phyloP scores from a whole-genome alignment of 2,329 filamentous ascomycete genomes.

The Cercospora sp. region DNA sequence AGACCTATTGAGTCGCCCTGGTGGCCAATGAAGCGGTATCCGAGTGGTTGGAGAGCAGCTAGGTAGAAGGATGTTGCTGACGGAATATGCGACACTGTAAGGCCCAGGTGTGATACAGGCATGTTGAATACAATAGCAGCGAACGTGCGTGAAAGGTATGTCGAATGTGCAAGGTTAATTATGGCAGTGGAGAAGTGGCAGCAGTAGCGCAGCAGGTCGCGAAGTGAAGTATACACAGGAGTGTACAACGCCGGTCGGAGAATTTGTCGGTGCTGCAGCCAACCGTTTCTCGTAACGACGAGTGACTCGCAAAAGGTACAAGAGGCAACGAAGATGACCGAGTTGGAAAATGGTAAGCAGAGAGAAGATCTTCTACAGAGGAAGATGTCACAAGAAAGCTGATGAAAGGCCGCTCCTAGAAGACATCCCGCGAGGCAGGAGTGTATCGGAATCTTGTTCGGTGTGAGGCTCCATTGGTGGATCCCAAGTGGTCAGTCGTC shows the following conservation, averaged over 20 bases:
- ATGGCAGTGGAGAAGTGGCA: constrained; percentile 21
- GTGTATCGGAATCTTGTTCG: constrained; percentile 19
- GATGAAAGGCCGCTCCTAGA: constrained; percentile 11
- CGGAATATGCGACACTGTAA: constrained; percentile 74
- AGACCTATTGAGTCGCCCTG: constrained; percentile 63
- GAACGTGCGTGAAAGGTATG: constrained; percentile 1
- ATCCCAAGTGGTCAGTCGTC: constrained; percentile 11
- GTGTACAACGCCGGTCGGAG: constrained; percentile 15
- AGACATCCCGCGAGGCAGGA: constrained; percentile 8
- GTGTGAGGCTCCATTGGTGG: constrained; percentile 29
- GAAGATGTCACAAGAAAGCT: constrained; percentile 16
- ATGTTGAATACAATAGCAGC: constrained; percentile 41
- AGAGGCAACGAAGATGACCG: constrained; percentile 17
- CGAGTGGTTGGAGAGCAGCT: constrained; percentile 73
- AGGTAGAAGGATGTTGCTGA: constrained; percentile 82
- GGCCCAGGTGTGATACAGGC: constrained; percentile 63
- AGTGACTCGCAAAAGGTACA: constrained; percentile 11
- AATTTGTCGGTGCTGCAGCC: constrained; percentile 18
- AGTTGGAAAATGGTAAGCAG: constrained; percentile 14
- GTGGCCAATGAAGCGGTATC: constrained; percentile 68
- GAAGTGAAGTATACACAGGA: constrained; percentile 9
- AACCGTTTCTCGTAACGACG: constrained; percentile 16
- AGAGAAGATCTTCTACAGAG: constrained; percentile 12
- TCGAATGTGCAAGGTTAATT: constrained; percentile 19
- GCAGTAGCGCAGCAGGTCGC: constrained; percentile 17